Conservation (phyloP, 2,329 filamentous ascomycete genomes). For the Epichloe scottii region DNA sequence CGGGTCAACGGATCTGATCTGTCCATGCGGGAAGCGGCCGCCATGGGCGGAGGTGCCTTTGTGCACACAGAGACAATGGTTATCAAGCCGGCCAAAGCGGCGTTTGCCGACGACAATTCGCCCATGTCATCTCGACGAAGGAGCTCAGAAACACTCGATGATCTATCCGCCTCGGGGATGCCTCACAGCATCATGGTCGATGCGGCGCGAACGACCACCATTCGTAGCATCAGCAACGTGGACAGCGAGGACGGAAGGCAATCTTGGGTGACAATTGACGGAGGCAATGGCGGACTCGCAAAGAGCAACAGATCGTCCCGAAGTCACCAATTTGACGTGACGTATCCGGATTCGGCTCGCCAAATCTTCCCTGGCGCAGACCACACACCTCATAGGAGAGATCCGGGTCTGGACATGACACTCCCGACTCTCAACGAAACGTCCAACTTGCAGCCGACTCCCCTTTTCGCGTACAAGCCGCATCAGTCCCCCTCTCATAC, state of each 20-base stretch:
- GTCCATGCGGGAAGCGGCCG: constrained; percentile 13
- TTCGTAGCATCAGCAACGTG: constrained; percentile 11
- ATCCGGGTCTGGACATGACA: constrained; percentile 14
- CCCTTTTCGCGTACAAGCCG: constrained; percentile 5
- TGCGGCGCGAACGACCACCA: constrained; percentile 11
- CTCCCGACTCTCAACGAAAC: constrained; percentile 18
- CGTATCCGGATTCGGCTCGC: constrained; percentile 18
- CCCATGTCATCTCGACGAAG: constrained; percentile 11
- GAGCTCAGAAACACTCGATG: constrained; percentile 17
- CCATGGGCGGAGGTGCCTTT: constrained; percentile 5
- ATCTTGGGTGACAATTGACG: constrained; percentile 25
- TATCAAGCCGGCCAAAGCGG: constrained; percentile 10
- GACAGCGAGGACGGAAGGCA: constrained; percentile 15
- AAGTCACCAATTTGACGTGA: constrained; percentile 15
- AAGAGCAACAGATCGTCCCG: constrained; percentile 14
- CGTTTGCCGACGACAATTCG: constrained; percentile 15
- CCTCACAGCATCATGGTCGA: constrained; percentile 14
- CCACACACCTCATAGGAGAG: constrained; percentile 13
- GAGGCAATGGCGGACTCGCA: constrained; percentile 11
- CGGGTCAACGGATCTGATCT: constrained; percentile 15
- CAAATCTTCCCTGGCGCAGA: constrained; percentile 19
- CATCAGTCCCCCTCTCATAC: constrained; percentile 9
- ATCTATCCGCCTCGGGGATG: constrained; percentile 11
- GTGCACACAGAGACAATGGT: constrained; percentile 8
- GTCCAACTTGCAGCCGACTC: constrained; percentile 11